Conservation (phyloP, 345 rosid genomes). For the Passiflora organensis region DNA sequence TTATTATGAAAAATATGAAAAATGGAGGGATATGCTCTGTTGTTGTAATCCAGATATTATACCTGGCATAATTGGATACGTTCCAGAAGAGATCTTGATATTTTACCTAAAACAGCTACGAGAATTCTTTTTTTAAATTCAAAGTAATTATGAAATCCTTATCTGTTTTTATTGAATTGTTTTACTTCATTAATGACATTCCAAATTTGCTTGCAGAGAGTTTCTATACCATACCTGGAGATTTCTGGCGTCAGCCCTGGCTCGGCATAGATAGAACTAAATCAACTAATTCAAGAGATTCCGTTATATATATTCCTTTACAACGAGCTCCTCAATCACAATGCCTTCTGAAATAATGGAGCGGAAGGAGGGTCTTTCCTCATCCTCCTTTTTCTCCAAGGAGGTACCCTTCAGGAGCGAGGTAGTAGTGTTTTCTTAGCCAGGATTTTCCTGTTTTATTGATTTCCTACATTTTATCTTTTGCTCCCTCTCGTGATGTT, state of each 20-base stretch:
- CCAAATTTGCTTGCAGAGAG: neutral
- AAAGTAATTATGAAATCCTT: no score
- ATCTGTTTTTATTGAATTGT: no score
- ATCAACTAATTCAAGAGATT: no score
- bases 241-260: neutral
- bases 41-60: no score
- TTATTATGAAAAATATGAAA: no score
- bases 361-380: constrained; percentile 28
- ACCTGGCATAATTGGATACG: no score
- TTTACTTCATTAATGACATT: neutral
- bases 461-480: neutral
- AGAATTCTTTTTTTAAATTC: no score
- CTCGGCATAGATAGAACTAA: neutral
- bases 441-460: neutral
- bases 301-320: neutral
- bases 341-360: constrained; percentile 39
- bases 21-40: no score
- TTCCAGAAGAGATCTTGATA: no score
- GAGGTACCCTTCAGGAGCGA: constrained; percentile 26
- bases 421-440: constrained; percentile 20
- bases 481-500: neutral
- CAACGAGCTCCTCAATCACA: neutral
- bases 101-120: no score
- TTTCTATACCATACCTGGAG: no score
- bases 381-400: constrained; percentile 29